Evolutionary conservation across 192 early-diverging fungal genomes (phyloP).

Genomic region (Linnemannia exigua): DNA sequence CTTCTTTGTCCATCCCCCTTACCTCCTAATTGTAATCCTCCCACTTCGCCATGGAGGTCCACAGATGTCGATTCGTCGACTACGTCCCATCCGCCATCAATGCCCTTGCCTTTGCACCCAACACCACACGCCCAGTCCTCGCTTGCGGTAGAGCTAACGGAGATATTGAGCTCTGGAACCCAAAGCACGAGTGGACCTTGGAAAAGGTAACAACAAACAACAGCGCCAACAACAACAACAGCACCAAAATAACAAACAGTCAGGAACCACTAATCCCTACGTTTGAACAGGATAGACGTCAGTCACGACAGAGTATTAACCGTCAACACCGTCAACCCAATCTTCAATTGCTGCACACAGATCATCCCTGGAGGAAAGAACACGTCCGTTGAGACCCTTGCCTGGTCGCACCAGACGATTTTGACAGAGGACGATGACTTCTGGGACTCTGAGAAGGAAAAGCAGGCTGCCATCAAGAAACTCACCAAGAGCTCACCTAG

Average conservation of each 20-base stretch:
- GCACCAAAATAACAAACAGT: background rate
- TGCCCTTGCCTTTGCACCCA: conserved; percentile 83
- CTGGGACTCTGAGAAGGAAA: conserved; percentile 76
- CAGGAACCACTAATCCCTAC: background rate
- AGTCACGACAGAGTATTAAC: background rate
- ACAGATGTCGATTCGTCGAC: conserved; percentile 90
- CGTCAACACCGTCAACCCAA: background rate
- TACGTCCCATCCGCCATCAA: conserved; percentile 89
- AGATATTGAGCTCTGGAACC: conserved; percentile 95
- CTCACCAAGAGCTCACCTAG: conserved; percentile 71
- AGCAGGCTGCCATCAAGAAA: conserved; percentile 64
- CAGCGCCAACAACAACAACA: background rate
- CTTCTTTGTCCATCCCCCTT: background rate
- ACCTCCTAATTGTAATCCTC: background rate
- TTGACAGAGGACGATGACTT: conserved; percentile 75
- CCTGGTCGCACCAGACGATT: conserved; percentile 85
- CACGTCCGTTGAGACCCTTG: conserved; percentile 82
- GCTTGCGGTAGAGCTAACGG: conserved; percentile 94
- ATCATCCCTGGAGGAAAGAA: conserved; percentile 85
- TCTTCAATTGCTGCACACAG: conserved; percentile 54
- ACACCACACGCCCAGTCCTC: conserved; percentile 63
- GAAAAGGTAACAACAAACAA: conserved; percentile 75
- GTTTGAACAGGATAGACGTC: background rate
- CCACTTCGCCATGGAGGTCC: conserved; percentile 73
- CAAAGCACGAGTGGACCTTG: conserved; percentile 74